These are phyloP conservation scores for Aquilaria sinensis DNA, from an alignment of 345 rosid species.

Conservation along the genomic window DNA sequence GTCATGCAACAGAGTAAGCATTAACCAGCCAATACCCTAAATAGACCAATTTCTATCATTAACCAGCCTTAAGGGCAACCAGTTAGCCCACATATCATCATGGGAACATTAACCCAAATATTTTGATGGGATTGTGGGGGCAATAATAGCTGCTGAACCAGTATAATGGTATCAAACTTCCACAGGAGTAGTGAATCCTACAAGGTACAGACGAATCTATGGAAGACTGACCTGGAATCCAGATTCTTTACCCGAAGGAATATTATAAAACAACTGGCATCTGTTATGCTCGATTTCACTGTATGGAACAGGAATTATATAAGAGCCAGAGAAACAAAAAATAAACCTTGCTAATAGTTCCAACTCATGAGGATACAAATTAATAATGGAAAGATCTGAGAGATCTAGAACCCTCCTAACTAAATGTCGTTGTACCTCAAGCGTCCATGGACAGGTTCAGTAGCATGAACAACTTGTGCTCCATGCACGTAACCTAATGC, in stretches of 20 bases:
- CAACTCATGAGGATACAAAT: no score
- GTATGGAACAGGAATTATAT: constrained; percentile 18
- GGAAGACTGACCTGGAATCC: constrained; percentile 68
- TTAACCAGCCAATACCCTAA: no score
- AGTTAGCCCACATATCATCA: no score
- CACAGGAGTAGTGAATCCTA: no score
- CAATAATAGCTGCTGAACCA: no score
- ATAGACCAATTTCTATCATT: no score
- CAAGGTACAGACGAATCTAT: background rate
- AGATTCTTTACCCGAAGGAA: constrained; percentile 77
- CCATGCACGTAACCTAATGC: constrained; percentile 93
- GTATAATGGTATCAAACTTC: no score
- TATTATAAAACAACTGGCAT: constrained; percentile 53
- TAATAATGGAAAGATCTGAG: no score
- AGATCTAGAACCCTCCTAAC: constrained; percentile 6
- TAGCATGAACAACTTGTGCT: constrained; percentile 77
- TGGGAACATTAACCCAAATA: no score
- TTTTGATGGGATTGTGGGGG: no score
- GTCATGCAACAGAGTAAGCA: no score
- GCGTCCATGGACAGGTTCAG: constrained; percentile 95
- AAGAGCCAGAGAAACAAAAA: background rate
- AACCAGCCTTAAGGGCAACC: no score
- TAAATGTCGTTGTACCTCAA: constrained; percentile 53
- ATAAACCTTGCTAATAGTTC: background rate
- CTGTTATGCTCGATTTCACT: constrained; percentile 90